Conservation (phyloP, 495 filamentous ascomycete species). For the Lophium mytilinum region DNA sequence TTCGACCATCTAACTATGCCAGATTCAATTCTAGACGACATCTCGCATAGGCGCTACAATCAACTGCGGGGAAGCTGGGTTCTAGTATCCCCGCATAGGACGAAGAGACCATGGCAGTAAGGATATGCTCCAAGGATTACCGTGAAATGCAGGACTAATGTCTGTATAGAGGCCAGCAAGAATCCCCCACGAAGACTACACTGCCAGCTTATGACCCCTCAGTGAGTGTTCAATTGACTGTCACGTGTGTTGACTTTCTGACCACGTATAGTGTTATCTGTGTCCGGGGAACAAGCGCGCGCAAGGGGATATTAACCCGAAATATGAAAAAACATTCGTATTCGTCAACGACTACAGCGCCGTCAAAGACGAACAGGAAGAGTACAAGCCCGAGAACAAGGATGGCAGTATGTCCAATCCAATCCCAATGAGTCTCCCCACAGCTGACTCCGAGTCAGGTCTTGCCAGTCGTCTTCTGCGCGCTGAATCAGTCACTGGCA, state of each 20-base stretch:
- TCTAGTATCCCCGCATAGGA: slow-evolving; percentile 89
- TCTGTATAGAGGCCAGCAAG: slow-evolving; percentile 70
- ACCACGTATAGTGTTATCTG: slow-evolving; percentile 65
- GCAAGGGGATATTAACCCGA: slow-evolving; percentile 77
- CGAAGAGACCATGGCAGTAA: slow-evolving; percentile 97
- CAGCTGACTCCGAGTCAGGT: slow-evolving; percentile 36
- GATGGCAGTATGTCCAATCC: slow-evolving; percentile 39
- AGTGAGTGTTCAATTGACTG: slow-evolving; percentile 33
- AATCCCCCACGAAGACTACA: slow-evolving; percentile 66
- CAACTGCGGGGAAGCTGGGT: slow-evolving; percentile 83
- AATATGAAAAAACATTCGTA: slow-evolving; percentile 79
- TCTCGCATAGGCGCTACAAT: slow-evolving; percentile 93
- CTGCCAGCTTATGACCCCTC: slow-evolving; percentile 74
- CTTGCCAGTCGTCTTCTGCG: slow-evolving; percentile 71
- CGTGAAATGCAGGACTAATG: neutral
- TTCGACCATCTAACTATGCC: slow-evolving; percentile 37
- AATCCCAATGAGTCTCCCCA: neutral
- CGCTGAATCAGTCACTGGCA: slow-evolving; percentile 81
- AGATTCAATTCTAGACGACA: slow-evolving; percentile 80
- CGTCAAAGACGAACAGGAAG: slow-evolving; percentile 83
- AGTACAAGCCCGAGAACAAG: slow-evolving; percentile 49
- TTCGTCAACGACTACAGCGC: slow-evolving; percentile 98
- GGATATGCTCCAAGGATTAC: slow-evolving; percentile 29
- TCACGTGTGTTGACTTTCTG: neutral
- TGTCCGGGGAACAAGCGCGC: slow-evolving; percentile 93